Conservation (phyloP, 73 alveolate genomes). For the Effrenium voratum region DNA sequence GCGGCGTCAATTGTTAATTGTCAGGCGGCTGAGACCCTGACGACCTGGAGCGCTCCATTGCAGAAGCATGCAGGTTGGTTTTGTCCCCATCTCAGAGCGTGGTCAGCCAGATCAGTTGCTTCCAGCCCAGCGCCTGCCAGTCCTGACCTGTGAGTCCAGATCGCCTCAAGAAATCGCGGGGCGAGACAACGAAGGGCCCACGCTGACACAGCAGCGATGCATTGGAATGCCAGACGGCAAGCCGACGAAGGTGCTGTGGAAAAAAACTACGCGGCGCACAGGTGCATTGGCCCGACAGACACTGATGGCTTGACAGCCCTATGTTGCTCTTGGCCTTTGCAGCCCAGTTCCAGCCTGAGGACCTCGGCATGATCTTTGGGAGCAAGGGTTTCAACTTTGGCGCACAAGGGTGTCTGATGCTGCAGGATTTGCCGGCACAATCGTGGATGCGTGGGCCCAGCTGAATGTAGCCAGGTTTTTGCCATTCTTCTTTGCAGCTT, state of each 20-base stretch:
- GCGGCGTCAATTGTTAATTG: too few species aligned
- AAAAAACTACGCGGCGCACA: neutral
- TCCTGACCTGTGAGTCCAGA: too few species aligned
- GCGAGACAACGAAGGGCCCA: too few species aligned
- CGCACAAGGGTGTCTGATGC: neutral
- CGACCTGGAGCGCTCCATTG: too few species aligned
- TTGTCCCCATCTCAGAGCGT: too few species aligned
- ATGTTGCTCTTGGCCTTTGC: neutral
- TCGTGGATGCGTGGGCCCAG: conserved; percentile 24
- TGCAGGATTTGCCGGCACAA: neutral
- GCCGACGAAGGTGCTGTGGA: neutral
- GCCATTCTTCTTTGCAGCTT: conserved; percentile 22
- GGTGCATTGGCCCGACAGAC: neutral
- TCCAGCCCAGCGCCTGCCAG: too few species aligned
- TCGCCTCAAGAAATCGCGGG: too few species aligned
- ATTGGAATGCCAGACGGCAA: neutral
- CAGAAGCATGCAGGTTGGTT: too few species aligned
- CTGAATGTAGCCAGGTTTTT: neutral
- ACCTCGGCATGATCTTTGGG: neutral
- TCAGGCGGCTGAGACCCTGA: too few species aligned
- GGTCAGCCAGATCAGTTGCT: too few species aligned
- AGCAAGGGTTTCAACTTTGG: neutral
- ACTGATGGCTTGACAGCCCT: neutral
- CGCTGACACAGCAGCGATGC: too few species aligned
- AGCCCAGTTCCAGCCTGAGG: conserved; percentile 13